phyloP scores from a whole-genome alignment of 2,329 filamentous ascomycete species.

The Zymoseptoria pseudotritici region DNA sequence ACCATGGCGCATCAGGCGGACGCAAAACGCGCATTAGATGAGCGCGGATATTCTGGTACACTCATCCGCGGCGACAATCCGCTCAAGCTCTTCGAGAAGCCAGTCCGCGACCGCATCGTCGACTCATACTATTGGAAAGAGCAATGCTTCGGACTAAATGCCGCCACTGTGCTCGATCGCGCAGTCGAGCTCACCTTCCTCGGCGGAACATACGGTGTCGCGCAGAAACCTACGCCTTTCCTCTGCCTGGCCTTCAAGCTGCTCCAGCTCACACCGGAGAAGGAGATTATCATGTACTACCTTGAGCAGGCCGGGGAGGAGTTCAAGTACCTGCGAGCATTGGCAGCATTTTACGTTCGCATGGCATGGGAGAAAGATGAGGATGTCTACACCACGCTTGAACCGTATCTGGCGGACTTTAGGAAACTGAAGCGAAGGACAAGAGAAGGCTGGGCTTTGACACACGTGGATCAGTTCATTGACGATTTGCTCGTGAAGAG shows the following conservation, averaged over 20 bases:
- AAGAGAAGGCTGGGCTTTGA: slow-evolving; percentile 66
- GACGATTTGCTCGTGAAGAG: slow-evolving; percentile 87
- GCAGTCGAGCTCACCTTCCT: slow-evolving; percentile 78
- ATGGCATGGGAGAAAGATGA: slow-evolving; percentile 76
- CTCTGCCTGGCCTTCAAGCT: slow-evolving; percentile 93
- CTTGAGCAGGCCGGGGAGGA: slow-evolving; percentile 64
- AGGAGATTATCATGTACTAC: slow-evolving; percentile 73
- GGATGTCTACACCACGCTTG: slow-evolving; percentile 71
- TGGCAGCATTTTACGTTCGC: slow-evolving; percentile 89
- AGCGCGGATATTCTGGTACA: slow-evolving; percentile 70
- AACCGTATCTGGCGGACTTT: slow-evolving; percentile 74
- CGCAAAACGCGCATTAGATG: slow-evolving; percentile 70
- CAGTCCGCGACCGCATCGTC: slow-evolving; percentile 88
- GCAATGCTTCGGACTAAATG: slow-evolving; percentile 93
- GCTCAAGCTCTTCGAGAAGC: slow-evolving; percentile 91
- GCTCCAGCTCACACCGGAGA: slow-evolving; percentile 74
- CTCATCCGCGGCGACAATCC: slow-evolving; percentile 88
- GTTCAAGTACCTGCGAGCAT: slow-evolving; percentile 73
- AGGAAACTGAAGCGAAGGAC: slow-evolving; percentile 75
- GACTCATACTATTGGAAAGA: slow-evolving; percentile 98
- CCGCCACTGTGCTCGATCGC: slow-evolving; percentile 72
- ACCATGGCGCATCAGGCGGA: slow-evolving; percentile 63
- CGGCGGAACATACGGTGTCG: slow-evolving; percentile 77
- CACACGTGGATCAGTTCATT: slow-evolving; percentile 83
- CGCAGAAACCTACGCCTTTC: slow-evolving; percentile 85